Conservation (phyloP, 1,284 basidiomycete species). For the Ustilago trichophora region DNA sequence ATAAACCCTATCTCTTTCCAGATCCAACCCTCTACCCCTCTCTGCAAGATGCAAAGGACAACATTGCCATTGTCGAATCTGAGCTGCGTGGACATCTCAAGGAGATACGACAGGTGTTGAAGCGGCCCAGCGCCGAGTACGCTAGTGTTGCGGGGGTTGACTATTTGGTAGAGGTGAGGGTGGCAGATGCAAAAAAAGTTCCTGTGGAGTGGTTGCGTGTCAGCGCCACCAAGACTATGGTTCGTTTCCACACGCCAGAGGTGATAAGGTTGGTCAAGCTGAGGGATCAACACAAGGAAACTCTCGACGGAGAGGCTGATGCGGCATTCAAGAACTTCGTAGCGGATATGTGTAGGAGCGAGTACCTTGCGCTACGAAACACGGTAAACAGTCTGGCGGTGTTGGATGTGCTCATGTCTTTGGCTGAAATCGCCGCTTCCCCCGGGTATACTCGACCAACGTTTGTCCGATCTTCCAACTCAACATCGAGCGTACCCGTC, state of each 20-base stretch:
- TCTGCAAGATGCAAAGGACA: conserved; percentile 72
- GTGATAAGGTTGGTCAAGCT: conserved; percentile 77
- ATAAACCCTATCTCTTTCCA: conserved; percentile 78
- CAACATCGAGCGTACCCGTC: conserved; percentile 8
- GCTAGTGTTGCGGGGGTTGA: conserved; percentile 71
- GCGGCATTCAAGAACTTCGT: conserved; percentile 48
- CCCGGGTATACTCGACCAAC: conserved; percentile 48
- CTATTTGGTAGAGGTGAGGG: conserved; percentile 71
- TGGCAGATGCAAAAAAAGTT: conserved; percentile 76
- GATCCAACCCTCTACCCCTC: conserved; percentile 77
- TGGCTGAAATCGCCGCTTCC: conserved; percentile 43
- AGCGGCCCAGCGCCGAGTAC: conserved; percentile 80
- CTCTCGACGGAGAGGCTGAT: conserved; percentile 71
- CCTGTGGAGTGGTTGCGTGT: conserved; percentile 83
- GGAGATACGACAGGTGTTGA: conserved; percentile 75
- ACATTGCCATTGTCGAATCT: conserved; percentile 74
- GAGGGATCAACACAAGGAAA: conserved; percentile 80
- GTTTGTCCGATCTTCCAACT: conserved; percentile 1
- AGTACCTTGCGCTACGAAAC: conserved; percentile 53
- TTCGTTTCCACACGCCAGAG: conserved; percentile 83
- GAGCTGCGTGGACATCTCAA: conserved; percentile 82
- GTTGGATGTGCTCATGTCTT: conserved; percentile 52
- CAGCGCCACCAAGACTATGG: conserved; percentile 77
- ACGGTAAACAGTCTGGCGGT: conserved; percentile 46
- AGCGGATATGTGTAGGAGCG: conserved; percentile 26